These are phyloP conservation scores for Wickerhamiella hasegawae DNA, from an alignment of 805 yeast species.

Conservation along the genomic window DNA sequence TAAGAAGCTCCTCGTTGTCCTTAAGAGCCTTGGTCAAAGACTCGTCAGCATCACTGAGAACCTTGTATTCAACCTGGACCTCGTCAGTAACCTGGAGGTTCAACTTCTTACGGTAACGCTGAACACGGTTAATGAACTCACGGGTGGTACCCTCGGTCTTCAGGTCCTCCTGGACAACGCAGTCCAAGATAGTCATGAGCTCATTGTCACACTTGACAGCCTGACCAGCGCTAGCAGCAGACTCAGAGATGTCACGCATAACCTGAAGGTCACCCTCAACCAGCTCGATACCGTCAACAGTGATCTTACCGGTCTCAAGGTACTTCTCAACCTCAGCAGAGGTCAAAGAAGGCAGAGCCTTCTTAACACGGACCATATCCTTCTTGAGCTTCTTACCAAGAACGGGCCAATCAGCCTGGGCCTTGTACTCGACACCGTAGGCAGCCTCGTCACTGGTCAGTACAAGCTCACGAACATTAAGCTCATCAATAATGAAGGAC, in stretches of 20 bases:
- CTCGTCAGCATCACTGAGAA: constrained; percentile 39
- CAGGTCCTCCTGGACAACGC: constrained; percentile 72
- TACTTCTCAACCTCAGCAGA: constrained; percentile 72
- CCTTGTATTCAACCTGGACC: constrained; percentile 65
- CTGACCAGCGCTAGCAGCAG: constrained; percentile 42
- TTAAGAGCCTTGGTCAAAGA: constrained; percentile 40
- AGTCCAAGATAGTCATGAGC: constrained; percentile 78
- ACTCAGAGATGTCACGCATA: constrained; percentile 70
- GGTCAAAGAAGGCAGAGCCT: constrained; percentile 68
- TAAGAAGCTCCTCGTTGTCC: constrained; percentile 49
- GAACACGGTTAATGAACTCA: constrained; percentile 92
- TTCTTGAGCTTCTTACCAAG: constrained; percentile 93
- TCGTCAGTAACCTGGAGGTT: constrained; percentile 93
- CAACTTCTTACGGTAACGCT: constrained; percentile 91
- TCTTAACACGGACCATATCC: constrained; percentile 88
- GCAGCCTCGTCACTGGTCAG: constrained; percentile 82
- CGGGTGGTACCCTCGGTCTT: constrained; percentile 91
- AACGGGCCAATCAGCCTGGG: constrained; percentile 98
- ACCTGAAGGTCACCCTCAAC: constrained; percentile 81
- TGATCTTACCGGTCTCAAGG: constrained; percentile 53
- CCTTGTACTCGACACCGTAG: constrained; percentile 83
- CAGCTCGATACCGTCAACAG: constrained; percentile 79
- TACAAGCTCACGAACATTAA: constrained; percentile 76
- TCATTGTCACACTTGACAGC: constrained; percentile 82
- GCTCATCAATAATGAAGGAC: constrained; percentile 72